Evolutionary conservation across 345 rosid species (phyloP).

Genomic region (Conringia planisiliqua): DNA sequence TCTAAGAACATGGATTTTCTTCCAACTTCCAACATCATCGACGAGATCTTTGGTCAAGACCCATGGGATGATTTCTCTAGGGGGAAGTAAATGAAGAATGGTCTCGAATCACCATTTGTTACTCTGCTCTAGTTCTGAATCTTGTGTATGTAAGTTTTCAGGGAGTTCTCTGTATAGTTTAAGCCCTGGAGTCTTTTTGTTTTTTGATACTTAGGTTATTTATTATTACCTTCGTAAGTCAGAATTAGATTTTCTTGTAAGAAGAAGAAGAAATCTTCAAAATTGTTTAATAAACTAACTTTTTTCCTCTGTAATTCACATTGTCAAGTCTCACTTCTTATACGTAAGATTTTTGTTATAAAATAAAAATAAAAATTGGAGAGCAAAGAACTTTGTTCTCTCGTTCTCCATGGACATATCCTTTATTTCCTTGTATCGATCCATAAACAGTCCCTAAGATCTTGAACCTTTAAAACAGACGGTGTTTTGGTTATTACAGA

Average conservation of each 20-base stretch:
- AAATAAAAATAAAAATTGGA: no score
- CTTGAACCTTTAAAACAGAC: background rate
- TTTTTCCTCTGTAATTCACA: background rate
- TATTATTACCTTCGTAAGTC: slow-evolving; percentile 8
- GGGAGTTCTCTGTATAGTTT: slow-evolving; percentile 25
- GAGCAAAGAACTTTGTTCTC: background rate
- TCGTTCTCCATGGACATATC: background rate
- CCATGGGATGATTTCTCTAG: slow-evolving; percentile 29
- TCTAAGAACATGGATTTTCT: slow-evolving; percentile 46
- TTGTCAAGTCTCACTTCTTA: background rate
- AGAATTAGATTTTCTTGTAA: slow-evolving; percentile 22
- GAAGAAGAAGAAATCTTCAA: slow-evolving; percentile 29
- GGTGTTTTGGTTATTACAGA: background rate
- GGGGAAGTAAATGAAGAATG: slow-evolving; percentile 21
- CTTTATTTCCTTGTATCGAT: background rate
- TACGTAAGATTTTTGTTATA: no score
- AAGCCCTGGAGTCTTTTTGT: slow-evolving; percentile 3
- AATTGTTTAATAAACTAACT: slow-evolving; percentile 29
- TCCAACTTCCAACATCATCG: slow-evolving; percentile 69
- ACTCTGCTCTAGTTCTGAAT: slow-evolving; percentile 8
- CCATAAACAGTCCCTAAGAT: background rate
- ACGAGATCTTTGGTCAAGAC: slow-evolving; percentile 60
- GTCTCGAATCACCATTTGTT: background rate
- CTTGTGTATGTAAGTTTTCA: slow-evolving; percentile 16
- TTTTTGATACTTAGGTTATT: slow-evolving; percentile 9